Conservation (phyloP, 345 rosid genomes). For the Moricandia moricandioides region DNA sequence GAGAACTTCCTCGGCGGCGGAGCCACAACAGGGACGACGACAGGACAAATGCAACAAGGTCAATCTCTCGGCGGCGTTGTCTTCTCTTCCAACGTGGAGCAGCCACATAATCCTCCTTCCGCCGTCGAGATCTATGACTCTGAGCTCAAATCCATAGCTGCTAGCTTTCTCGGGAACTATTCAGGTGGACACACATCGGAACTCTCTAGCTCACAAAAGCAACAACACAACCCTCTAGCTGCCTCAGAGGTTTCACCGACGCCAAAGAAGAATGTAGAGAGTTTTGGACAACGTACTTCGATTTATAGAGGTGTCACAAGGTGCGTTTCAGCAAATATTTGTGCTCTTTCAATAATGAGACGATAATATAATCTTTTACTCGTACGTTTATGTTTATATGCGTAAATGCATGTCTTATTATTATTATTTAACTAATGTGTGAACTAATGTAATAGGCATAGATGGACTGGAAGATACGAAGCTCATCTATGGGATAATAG, state of each 20-base stretch:
- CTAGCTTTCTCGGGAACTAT: constrained; percentile 68
- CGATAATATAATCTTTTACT: not conserved
- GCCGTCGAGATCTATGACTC: constrained; percentile 54
- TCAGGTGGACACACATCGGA: constrained; percentile 33
- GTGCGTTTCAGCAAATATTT: constrained; percentile 30
- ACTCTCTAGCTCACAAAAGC: constrained; percentile 24
- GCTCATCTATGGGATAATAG: constrained; percentile 97
- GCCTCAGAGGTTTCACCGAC: constrained; percentile 33
- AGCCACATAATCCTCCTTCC: constrained; percentile 26
- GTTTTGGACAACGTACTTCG: constrained; percentile 90
- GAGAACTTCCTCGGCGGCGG: constrained; percentile 68
- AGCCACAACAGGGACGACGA: constrained; percentile 17
- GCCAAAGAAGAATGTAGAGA: constrained; percentile 58
- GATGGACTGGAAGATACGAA: constrained; percentile 95
- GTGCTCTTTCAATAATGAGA: not conserved
- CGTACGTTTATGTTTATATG: not conserved
- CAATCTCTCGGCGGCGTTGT: constrained; percentile 30
- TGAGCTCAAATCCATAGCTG: constrained; percentile 74
- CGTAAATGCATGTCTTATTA: not conserved
- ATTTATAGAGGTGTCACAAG: constrained; percentile 88
- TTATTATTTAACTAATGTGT: not conserved
- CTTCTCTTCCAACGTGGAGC: constrained; percentile 34
- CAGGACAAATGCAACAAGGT: constrained; percentile 34
- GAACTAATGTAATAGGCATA: constrained; percentile 47
- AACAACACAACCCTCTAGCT: constrained; percentile 28